Percentiles rank a stretch among this genome's conserved stretches.
Evolutionary conservation across 2,329 filamentous ascomycete genomes (phyloP).

Genomic region (Fusarium bactridioides): DNA sequence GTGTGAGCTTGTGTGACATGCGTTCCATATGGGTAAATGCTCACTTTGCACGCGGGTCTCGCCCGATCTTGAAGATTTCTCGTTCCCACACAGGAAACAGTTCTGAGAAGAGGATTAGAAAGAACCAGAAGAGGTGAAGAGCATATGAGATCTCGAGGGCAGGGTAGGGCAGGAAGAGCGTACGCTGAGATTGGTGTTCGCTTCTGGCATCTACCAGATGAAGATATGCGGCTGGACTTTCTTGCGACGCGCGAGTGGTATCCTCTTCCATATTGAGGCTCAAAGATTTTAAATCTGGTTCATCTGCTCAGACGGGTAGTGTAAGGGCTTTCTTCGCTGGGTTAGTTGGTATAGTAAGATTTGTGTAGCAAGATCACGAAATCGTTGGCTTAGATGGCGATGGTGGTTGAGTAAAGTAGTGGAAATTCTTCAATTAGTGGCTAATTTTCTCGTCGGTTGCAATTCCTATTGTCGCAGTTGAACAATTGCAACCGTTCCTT

Average conservation of each 20-base stretch:
- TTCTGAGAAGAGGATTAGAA: slow-evolving; percentile 29
- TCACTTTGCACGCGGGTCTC: slow-evolving; percentile 47
- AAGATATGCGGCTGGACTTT: slow-evolving; percentile 40
- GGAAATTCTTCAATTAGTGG: background rate
- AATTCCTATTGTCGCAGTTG: background rate
- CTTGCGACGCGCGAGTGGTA: background rate
- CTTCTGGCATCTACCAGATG: slow-evolving; percentile 37
- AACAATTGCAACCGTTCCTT: slow-evolving; percentile 18
- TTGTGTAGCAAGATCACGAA: slow-evolving; percentile 2
- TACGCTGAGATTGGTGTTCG: slow-evolving; percentile 40
- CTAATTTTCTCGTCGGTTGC: background rate
- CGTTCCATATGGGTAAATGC: background rate
- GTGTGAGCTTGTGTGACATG: background rate
- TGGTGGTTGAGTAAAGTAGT: background rate
- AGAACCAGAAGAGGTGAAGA: slow-evolving; percentile 11
- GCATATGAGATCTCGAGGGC: background rate
- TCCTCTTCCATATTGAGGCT: slow-evolving; percentile 33
- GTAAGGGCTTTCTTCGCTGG: slow-evolving; percentile 30
- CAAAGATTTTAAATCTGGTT: background rate
- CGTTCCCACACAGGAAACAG: slow-evolving; percentile 43
- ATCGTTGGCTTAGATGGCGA: background rate
- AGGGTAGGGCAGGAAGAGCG: slow-evolving; percentile 4
- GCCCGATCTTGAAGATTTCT: slow-evolving; percentile 48
- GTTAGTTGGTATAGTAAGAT: background rate
- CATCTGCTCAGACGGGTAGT: slow-evolving; percentile 12